A percentile compares a stretch with the other conserved stretches of the same genome.
These are phyloP conservation scores for Boletus patriciae DNA, from an alignment of 768 basidiomycete genomes.

Conservation along the genomic window DNA sequence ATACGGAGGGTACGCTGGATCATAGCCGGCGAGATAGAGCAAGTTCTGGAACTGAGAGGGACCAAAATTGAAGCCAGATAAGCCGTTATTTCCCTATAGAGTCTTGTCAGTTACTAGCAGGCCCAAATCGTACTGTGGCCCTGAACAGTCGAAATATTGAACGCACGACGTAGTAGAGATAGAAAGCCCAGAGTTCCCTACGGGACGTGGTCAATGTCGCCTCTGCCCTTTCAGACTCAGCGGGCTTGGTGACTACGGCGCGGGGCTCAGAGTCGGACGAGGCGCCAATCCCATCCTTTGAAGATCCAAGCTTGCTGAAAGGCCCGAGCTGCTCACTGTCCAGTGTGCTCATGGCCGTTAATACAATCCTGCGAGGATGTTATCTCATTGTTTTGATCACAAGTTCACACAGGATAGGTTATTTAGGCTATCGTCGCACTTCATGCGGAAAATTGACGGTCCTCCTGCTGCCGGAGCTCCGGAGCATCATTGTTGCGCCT, in stretches of 20 bases:
- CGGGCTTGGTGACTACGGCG: not conserved
- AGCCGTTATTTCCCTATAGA: constrained; percentile 63
- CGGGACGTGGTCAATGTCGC: constrained; percentile 40
- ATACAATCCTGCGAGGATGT: not conserved
- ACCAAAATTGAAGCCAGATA: constrained; percentile 69
- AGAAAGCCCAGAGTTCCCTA: constrained; percentile 58
- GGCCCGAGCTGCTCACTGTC: not conserved
- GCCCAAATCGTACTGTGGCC: not conserved
- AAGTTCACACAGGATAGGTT: too few relatives aligned
- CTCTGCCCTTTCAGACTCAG: not conserved
- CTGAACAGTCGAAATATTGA: not conserved
- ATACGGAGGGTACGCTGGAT: constrained; percentile 59
- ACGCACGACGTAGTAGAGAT: constrained; percentile 53
- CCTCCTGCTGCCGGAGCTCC: too few relatives aligned
- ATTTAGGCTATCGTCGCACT: too few relatives aligned
- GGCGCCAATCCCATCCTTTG: not conserved
- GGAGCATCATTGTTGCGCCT: not conserved
- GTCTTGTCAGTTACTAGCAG: not conserved
- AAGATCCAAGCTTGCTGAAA: not conserved
- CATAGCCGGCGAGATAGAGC: constrained; percentile 70
- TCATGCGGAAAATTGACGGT: too few relatives aligned
- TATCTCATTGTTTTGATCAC: not conserved
- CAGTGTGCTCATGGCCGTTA: constrained; percentile 6
- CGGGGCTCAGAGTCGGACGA: not conserved
- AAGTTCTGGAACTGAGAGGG: constrained; percentile 76